Evolutionary conservation across 371 early-diverging fungal species (phyloP).

Genomic region (Mortierella sp.): DNA sequence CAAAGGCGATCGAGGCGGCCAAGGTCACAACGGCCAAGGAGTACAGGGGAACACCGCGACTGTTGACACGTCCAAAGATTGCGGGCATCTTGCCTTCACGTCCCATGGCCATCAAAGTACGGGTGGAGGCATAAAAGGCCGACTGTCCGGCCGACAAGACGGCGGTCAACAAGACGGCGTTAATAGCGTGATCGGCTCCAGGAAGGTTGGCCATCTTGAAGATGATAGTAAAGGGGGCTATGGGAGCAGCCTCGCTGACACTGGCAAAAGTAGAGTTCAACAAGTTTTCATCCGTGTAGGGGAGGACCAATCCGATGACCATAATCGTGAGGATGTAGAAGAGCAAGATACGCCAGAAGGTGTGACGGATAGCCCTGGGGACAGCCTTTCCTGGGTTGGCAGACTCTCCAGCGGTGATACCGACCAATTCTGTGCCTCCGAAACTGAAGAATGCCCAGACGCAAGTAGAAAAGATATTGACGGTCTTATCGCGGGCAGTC

Average conservation of each 20-base stretch:
- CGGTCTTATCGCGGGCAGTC: slow-evolving; percentile 44
- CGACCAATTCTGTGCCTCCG: slow-evolving; percentile 86
- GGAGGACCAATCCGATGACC: slow-evolving; percentile 77
- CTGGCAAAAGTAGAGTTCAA: slow-evolving; percentile 54
- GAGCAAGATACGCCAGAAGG: slow-evolving; percentile 79
- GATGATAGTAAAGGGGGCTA: slow-evolving; percentile 82
- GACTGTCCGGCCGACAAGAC: slow-evolving; percentile 79
- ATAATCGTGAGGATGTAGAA: slow-evolving; percentile 80
- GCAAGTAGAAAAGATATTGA: slow-evolving; percentile 75
- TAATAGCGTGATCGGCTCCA: slow-evolving; percentile 81
- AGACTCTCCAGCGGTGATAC: slow-evolving; percentile 83
- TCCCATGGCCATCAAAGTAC: slow-evolving; percentile 76
- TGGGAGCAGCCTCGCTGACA: slow-evolving; percentile 60
- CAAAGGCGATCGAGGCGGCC: slow-evolving; percentile 75
- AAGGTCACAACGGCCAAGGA: slow-evolving; percentile 67
- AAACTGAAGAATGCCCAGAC: slow-evolving; percentile 89
- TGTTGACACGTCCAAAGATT: slow-evolving; percentile 69
- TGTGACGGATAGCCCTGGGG: slow-evolving; percentile 78
- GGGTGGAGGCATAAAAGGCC: slow-evolving; percentile 79
- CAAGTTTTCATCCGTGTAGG: slow-evolving; percentile 71
- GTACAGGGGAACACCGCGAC: slow-evolving; percentile 76
- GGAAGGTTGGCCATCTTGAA: slow-evolving; percentile 75
- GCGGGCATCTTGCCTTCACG: slow-evolving; percentile 75
- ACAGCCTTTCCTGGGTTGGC: slow-evolving; percentile 80
- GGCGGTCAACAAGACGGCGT: slow-evolving; percentile 81